Evolutionary conservation across 2,329 filamentous ascomycete genomes (phyloP), one percentile per base, ranked within the genome.

Genomic region (Microascus cirrosus): DNA sequence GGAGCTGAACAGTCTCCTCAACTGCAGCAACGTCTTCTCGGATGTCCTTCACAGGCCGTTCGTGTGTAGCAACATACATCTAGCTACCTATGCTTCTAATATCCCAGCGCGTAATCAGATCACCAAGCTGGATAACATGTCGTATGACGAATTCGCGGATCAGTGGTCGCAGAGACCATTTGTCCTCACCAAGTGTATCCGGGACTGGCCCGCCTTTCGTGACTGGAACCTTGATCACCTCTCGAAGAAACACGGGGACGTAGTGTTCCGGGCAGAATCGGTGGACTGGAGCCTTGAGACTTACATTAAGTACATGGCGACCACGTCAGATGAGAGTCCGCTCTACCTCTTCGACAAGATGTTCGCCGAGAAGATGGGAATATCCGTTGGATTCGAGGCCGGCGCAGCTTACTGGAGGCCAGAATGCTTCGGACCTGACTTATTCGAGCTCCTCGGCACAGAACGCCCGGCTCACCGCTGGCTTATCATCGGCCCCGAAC

Each of bases 31-130:
- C 65, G 83, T 97, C 56, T 97, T 89, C 70, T 96, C 93, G 15
- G 93, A 99, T 71, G 85, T 89, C 8, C 78, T 97, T 25, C 90
- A 96, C 70, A 83, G 92, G 11, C 93, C 93, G 0, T 97, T 95
- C 69, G 86, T 89, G 63, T 97, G 93, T 74, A 87, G 90, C 53
- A 83, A 95, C 67, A 84, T 91, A 32, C 72, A 80, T 1, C 73
- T 95, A 48, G 69, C 74, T 7, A 80, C 82, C 2, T 96, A 86
- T 68, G 79, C 83, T 10, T 76, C 77, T 25, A 82, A 81, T 55
- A 96, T 96, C 42, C 91, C 92, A 2, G 64, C 72, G 36, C 70
- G 74, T 42, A 96, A 96, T 68, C 75, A 83, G 63, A 95, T 97
- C 56, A 68, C 78, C 2, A 83, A 88, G 13, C 74, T 96, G 10